Conservation (phyloP, 2,329 filamentous ascomycete genomes). For the Talaromyces atroroseus region DNA sequence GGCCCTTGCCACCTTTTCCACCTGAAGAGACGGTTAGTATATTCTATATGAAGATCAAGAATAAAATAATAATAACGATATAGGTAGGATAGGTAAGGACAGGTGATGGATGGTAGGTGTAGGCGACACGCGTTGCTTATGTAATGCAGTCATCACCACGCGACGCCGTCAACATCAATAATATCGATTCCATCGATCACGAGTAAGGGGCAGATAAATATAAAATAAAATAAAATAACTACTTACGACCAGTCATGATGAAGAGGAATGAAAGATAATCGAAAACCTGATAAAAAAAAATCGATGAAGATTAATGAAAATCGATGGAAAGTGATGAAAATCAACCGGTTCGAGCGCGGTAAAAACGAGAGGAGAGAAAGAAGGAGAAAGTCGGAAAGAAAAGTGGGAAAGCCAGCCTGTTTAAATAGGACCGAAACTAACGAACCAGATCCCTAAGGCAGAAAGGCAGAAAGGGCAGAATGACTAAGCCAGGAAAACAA, state of each 20-base stretch:
- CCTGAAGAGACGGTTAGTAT: constrained; percentile 45
- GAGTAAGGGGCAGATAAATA: not conserved
- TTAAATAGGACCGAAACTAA: constrained; percentile 5
- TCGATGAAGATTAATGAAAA: constrained; percentile 8
- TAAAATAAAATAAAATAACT: not conserved
- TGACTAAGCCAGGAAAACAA: constrained; percentile 17
- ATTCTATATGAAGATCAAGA: not conserved
- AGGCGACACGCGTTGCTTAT: constrained; percentile 3
- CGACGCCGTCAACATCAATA: not conserved
- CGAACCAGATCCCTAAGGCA: not conserved
- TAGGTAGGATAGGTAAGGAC: not conserved
- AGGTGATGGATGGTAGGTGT: not conserved
- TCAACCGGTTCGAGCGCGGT: not conserved
- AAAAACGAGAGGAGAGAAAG: not conserved
- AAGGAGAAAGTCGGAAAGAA: not conserved
- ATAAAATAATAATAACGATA: not conserved
- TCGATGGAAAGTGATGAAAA: constrained; percentile 5
- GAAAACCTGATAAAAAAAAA: constrained; percentile 8
- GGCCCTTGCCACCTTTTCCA: constrained; percentile 94
- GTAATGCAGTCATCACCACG: constrained; percentile 1
- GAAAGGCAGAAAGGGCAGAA: not conserved
- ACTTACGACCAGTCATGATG: constrained; percentile 41
- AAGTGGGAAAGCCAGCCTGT: constrained; percentile 11
- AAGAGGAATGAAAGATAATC: not conserved
- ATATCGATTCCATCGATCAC: not conserved